Conservation (phyloP, 2,329 filamentous ascomycete species). For the Exophiala xenobiotica region DNA sequence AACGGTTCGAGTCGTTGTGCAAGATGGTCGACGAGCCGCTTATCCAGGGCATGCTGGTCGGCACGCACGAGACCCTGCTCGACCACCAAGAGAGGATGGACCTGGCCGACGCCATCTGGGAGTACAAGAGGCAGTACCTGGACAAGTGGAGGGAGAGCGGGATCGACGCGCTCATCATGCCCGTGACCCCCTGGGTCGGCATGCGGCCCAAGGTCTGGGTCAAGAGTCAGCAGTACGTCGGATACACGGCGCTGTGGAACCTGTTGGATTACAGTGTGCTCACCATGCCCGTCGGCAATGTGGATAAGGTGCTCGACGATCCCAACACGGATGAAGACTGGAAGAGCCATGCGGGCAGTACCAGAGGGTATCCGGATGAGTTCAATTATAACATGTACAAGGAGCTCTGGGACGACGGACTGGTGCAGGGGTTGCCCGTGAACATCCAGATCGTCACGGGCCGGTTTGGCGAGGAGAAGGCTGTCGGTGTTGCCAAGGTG, state of each 20-base stretch:
- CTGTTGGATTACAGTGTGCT: slow-evolving; percentile 37
- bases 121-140: slow-evolving; percentile 34
- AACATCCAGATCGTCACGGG: slow-evolving; percentile 37
- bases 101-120: slow-evolving; percentile 34
- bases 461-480: slow-evolving; percentile 29
- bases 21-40: slow-evolving; percentile 34
- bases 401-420: slow-evolving; percentile 32
- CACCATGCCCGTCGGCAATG: slow-evolving; percentile 32
- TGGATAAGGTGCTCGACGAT: slow-evolving; percentile 18
- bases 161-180: slow-evolving; percentile 38
- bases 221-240: slow-evolving; percentile 37
- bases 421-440: slow-evolving; percentile 43
- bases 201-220: slow-evolving; percentile 37
- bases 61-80: slow-evolving; percentile 33
- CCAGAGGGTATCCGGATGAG: slow-evolving; percentile 34
- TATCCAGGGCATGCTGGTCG: slow-evolving; percentile 39
- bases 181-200: slow-evolving; percentile 36
- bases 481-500: slow-evolving; percentile 21
- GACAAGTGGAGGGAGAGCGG: slow-evolving; percentile 34
- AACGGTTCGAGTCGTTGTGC: slow-evolving; percentile 33
- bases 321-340: slow-evolving; percentile 30
- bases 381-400: slow-evolving; percentile 38
- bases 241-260: slow-evolving; percentile 40
- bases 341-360: slow-evolving; percentile 34
- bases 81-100: slow-evolving; percentile 31